Base-by-base conservation (phyloP, 306 rosid genomes). In the Prunus campanulata region DNA sequence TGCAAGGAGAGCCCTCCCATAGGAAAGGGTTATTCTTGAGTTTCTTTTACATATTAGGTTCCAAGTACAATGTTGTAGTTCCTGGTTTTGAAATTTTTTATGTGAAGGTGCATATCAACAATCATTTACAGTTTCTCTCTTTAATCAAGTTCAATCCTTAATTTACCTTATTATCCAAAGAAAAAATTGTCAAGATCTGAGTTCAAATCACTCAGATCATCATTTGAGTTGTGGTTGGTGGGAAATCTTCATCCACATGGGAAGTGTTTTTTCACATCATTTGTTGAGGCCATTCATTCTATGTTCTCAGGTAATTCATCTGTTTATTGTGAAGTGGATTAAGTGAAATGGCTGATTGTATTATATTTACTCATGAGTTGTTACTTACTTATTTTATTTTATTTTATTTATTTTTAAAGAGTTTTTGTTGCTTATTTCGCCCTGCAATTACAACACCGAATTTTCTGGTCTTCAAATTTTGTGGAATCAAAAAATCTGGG, bases 11-110 rank as follows among this genome's bases (percentile, higher is more conserved):
- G 55, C 39, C 69, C 80, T 59, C 75, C 50, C 30, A 49, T 30
- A 22, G 66, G 48, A 16, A 71, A n/a, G 66, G 77, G 62, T 35
- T 61, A 20, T 54, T 59, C 54, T 30, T 39, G 42, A 16, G 81
- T 67, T 71, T 55, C 66, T 63, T 24, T 54, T 78, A 13, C 72
- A 79, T 78, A 54, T 66, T 65, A 71, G 47, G 22, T 27, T 39
- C 62, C 64, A 24, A 64, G 44, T 51, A 55, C 56, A 54, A 30
- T 22, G 47, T 65, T 78, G 22, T 49, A 13, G 22, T 54, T 64
- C 54, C 67, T 64, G 77, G 60, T 72, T 71, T 71, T 52, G 19
- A 49, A 55, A 54, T 72, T 72, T 39, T 72, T 8, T 35, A 29
- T 72, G 74, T 25, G 54, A 63, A 27, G 66, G n/a, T 66, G 48